phyloP scores from a whole-genome alignment of 371 early-diverging fungal genomes.

The Saksenaea vasiformis region DNA sequence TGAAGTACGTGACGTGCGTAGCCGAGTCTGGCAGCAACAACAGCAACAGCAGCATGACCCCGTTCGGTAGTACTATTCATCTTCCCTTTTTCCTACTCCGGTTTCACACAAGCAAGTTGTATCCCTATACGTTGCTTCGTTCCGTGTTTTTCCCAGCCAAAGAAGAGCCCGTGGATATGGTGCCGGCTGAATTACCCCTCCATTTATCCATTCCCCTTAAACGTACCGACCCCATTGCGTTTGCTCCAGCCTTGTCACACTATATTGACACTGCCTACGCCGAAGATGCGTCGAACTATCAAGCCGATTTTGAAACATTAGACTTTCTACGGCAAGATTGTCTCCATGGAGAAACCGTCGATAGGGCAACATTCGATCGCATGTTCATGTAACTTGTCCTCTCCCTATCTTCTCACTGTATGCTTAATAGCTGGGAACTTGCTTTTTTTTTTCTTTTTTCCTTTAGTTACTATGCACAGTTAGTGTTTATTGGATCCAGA shows the following conservation, averaged over 20 bases:
- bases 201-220: constrained; percentile 20
- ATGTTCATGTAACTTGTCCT: constrained; percentile 27
- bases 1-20: constrained; percentile 3
- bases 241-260: constrained; percentile 28
- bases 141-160: constrained; percentile 8
- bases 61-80: neutral
- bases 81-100: constrained; percentile 2
- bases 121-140: constrained; percentile 11
- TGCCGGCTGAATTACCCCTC: constrained; percentile 15
- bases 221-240: constrained; percentile 21
- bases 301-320: constrained; percentile 25
- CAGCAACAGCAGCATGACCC: constrained; percentile 6
- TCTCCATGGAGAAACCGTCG: constrained; percentile 11
- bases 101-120: constrained; percentile 6
- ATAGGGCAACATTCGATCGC: constrained; percentile 24
- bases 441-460: neutral
- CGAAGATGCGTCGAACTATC: constrained; percentile 36
- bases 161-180: constrained; percentile 10
- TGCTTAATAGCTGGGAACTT: no score
- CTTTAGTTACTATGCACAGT: constrained; percentile 46
- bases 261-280: constrained; percentile 46
- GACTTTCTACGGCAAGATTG: constrained; percentile 32
- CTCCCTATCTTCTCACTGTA: no score
- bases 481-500: constrained; percentile 39
- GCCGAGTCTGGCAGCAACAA: neutral